A percentile compares a stretch with the other conserved stretches of the same genome.
Conservation (phyloP, 2,329 filamentous ascomycete species). For the Fusarium chlamydosporum region DNA sequence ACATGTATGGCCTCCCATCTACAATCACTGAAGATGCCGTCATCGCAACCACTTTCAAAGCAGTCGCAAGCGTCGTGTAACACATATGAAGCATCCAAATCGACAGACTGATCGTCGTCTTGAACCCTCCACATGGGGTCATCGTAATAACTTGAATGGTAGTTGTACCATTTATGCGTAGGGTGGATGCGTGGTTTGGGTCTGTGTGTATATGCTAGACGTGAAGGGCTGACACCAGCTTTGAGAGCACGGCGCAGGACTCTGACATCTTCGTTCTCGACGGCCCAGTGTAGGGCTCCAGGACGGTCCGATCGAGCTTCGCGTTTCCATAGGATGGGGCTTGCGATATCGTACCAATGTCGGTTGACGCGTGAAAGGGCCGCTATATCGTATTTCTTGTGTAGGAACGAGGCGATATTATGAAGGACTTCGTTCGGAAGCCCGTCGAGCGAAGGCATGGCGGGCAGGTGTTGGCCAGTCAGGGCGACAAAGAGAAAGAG, state of each 20-base stretch:
- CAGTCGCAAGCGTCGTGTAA: slow-evolving; percentile 48
- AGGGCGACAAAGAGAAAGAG: slow-evolving; percentile 27
- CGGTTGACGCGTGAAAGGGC: slow-evolving; percentile 46
- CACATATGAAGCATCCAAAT: slow-evolving; percentile 47
- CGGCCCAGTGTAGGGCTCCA: slow-evolving; percentile 50
- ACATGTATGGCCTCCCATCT: slow-evolving; percentile 50
- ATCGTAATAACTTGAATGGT: slow-evolving; percentile 49
- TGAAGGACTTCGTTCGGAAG: slow-evolving; percentile 51
- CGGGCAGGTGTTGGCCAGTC: slow-evolving; percentile 15
- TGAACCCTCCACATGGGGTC: slow-evolving; percentile 48
- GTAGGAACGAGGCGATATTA: slow-evolving; percentile 44
- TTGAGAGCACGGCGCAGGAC: slow-evolving; percentile 47
- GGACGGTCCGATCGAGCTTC: slow-evolving; percentile 48
- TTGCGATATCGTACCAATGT: slow-evolving; percentile 48
- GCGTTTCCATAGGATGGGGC: slow-evolving; percentile 50
- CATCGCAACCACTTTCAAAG: slow-evolving; percentile 49
- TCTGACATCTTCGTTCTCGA: slow-evolving; percentile 44
- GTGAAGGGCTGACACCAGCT: slow-evolving; percentile 45
- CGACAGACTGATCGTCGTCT: slow-evolving; percentile 48
- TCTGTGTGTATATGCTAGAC: slow-evolving; percentile 47
- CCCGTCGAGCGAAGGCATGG: slow-evolving; percentile 52
- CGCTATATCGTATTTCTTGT: slow-evolving; percentile 50
- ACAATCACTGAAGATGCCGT: slow-evolving; percentile 51
- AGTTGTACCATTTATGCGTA: slow-evolving; percentile 50
- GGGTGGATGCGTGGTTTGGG: slow-evolving; percentile 47